phyloP scores from a whole-genome alignment of 2,329 filamentous ascomycete genomes.

The Pseudogymnoascus sp. region DNA sequence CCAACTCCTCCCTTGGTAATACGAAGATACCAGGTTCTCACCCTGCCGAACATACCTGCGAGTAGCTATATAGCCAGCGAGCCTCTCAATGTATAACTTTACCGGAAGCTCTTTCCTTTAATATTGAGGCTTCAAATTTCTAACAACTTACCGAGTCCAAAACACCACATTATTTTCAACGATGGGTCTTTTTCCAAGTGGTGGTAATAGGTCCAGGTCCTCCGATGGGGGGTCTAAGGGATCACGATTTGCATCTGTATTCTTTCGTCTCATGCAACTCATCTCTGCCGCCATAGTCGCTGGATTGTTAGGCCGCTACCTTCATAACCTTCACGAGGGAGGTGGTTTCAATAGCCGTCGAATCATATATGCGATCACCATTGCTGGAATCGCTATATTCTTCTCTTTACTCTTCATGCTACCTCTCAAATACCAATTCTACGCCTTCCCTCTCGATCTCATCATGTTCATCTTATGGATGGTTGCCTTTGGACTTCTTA shows the following conservation, averaged over 20 bases:
- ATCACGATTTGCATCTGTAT: neutral
- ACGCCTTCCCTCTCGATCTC: slow-evolving; percentile 7
- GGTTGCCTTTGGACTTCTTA: slow-evolving; percentile 10
- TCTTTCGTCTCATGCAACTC: slow-evolving; percentile 8
- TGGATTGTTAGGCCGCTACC: slow-evolving; percentile 5
- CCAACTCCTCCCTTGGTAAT: neutral
- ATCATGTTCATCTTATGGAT: slow-evolving; percentile 10
- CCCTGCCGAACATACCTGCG: neutral
- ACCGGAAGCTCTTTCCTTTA: no score
- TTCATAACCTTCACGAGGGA: neutral
- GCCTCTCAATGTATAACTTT: neutral
- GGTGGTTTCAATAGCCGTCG: neutral
- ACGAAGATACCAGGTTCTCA: neutral
- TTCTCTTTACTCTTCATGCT: slow-evolving; percentile 7
- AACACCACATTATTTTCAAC: neutral
- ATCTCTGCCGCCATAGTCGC: slow-evolving; percentile 8
- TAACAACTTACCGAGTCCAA: neutral
- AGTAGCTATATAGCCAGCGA: neutral
- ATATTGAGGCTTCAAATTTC: neutral
- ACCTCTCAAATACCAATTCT: slow-evolving; percentile 10
- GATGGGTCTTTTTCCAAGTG: slow-evolving; percentile 5
- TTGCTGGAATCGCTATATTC: slow-evolving; percentile 10
- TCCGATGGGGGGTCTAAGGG: neutral
- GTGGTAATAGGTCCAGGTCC: neutral
- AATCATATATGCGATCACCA: neutral